A percentile compares a stretch with the other conserved stretches of the same genome.
Evolutionary conservation across 768 basidiomycete genomes (phyloP).

Genomic region (Pleurotus salmoneostramineus): DNA sequence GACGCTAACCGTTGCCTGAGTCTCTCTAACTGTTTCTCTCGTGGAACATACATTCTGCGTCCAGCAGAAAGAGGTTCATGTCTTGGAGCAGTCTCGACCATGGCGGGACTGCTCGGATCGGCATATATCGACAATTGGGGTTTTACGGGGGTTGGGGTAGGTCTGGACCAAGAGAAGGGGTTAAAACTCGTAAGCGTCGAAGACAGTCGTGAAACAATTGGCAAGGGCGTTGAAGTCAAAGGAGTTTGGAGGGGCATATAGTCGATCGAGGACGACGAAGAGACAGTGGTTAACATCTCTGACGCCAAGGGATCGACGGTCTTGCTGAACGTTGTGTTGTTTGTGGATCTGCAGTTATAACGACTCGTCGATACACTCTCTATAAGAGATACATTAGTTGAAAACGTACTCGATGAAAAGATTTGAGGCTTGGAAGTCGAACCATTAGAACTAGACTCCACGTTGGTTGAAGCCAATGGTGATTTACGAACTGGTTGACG

Average conservation of each 20-base stretch:
- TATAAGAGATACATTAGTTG: constrained; percentile 40
- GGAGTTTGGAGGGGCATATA: constrained; percentile 28
- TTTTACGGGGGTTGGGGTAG: constrained; percentile 18
- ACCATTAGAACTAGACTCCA: constrained; percentile 44
- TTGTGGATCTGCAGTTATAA: constrained; percentile 36
- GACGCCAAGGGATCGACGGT: constrained; percentile 15
- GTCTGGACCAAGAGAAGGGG: constrained; percentile 48
- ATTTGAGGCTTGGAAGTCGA: constrained; percentile 55
- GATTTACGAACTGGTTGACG: constrained; percentile 41
- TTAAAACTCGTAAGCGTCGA: constrained; percentile 60
- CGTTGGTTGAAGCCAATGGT: constrained; percentile 19
- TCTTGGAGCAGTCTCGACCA: background rate
- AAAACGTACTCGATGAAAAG: constrained; percentile 52
- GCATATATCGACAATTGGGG: background rate
- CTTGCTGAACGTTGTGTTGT: constrained; percentile 16
- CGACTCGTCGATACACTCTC: constrained; percentile 32
- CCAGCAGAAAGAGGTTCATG: background rate
- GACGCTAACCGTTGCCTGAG: constrained; percentile 50
- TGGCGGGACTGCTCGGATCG: background rate
- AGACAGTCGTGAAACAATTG: constrained; percentile 52
- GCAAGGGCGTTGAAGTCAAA: constrained; percentile 47
- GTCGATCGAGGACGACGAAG: constrained; percentile 19
- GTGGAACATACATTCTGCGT: constrained; percentile 44
- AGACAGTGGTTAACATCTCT: constrained; percentile 36
- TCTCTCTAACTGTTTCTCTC: constrained; percentile 63